Evolutionary conservation across 179 eudicot species (phyloP).

Genomic region (Beta macrorhiza): DNA sequence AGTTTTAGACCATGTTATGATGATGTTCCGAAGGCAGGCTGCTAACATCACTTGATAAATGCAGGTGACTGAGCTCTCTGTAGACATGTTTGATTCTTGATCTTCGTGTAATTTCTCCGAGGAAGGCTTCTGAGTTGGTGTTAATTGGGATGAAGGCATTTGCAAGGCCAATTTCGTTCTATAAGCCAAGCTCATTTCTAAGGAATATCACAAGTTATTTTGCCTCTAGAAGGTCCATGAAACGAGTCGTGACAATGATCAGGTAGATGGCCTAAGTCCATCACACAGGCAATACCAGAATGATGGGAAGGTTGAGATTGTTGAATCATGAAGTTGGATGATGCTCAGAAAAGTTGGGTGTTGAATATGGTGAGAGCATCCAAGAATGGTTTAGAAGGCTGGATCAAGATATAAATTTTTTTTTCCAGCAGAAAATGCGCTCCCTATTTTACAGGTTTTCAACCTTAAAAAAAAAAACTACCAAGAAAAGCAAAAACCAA

Average conservation of each 20-base stretch:
- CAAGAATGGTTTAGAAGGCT: neutral
- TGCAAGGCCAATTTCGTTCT: no score
- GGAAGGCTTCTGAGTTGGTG: neutral
- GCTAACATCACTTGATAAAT: constrained; percentile 26
- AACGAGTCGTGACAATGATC: neutral
- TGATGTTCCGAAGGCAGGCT: constrained; percentile 16
- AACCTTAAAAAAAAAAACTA: constrained; percentile 6
- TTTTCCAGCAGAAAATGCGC: neutral
- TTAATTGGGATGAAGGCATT: constrained; percentile 12
- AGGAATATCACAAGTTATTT: neutral
- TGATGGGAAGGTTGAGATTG: neutral
- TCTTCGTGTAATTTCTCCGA: constrained; percentile 11
- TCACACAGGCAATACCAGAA: neutral
- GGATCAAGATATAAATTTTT: neutral
- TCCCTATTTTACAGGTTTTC: neutral
- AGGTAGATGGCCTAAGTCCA: neutral
- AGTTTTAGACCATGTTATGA: constrained; percentile 29
- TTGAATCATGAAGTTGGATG: constrained; percentile 21
- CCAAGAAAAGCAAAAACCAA: constrained; percentile 10
- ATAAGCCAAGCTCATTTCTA: no score
- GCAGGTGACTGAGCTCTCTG: constrained; percentile 34
- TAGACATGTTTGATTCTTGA: neutral
- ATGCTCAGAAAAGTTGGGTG: neutral
- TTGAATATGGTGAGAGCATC: constrained; percentile 16
- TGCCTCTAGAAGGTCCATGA: neutral